Conservation (phyloP, 2,329 filamentous ascomycete genomes). For the Leptographium wingfieldii region DNA sequence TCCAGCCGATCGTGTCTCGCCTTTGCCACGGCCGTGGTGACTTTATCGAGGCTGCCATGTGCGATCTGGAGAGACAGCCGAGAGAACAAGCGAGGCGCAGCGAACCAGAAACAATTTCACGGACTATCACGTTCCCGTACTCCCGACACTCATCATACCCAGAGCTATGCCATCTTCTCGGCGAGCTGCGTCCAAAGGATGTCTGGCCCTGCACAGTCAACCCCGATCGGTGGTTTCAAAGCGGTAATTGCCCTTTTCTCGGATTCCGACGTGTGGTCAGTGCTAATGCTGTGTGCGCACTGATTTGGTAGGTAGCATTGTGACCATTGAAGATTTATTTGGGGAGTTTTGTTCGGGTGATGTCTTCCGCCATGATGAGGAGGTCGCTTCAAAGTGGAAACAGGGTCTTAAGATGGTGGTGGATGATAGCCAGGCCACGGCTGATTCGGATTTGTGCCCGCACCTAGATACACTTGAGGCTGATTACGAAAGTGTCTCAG, state of each 20-base stretch:
- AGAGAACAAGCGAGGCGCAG: neutral
- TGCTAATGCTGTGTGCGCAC: neutral
- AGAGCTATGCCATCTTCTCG: conserved; percentile 62
- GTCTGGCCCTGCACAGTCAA: conserved; percentile 74
- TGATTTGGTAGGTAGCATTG: neutral
- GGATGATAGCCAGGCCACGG: conserved; percentile 3
- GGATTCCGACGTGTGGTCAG: too few species aligned
- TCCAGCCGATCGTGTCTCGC: conserved; percentile 65
- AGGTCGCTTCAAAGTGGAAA: neutral
- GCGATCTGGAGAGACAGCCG: neutral
- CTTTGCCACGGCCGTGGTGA: conserved; percentile 58
- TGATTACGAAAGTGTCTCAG: too few species aligned
- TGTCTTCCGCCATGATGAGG: conserved; percentile 50
- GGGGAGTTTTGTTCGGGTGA: conserved; percentile 51
- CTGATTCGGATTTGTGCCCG: neutral
- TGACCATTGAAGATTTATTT: conserved; percentile 59
- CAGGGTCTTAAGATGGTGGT: neutral
- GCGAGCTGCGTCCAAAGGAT: conserved; percentile 57
- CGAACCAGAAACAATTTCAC: conserved; percentile 15
- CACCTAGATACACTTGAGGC: too few species aligned
- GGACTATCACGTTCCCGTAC: conserved; percentile 57
- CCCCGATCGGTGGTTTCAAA: conserved; percentile 44
- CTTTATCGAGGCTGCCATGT: conserved; percentile 34
- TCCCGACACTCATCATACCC: conserved; percentile 79
- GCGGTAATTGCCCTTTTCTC: conserved; percentile 21